Evolutionary conservation across 2,329 filamentous ascomycete species (phyloP).

Genomic region (Ascochyta clinopodiicola): DNA sequence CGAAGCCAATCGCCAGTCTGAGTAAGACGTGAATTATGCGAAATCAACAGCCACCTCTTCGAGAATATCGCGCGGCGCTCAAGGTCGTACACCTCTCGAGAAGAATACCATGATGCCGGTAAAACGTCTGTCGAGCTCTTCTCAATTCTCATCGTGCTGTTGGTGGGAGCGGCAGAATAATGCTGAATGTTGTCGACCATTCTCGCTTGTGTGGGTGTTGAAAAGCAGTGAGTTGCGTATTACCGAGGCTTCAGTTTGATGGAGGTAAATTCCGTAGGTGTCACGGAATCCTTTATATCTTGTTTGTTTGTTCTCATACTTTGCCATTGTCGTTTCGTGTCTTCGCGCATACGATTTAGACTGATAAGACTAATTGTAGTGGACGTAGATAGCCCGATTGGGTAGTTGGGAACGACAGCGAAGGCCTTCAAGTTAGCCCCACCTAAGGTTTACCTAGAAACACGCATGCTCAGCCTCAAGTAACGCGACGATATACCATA

Average conservation of each 20-base stretch:
- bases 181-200: neutral
- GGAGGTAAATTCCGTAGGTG: neutral
- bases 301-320: neutral
- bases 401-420: slow-evolving; percentile 7
- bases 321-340: neutral
- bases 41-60: slow-evolving; percentile 44
- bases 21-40: slow-evolving; percentile 34
- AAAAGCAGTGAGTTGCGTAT: neutral
- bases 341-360: neutral
- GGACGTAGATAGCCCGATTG: neutral
- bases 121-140: neutral
- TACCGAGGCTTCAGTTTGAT: neutral
- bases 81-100: slow-evolving; percentile 51
- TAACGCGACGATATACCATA: neutral
- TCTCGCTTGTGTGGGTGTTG: neutral
- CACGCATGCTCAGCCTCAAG: neutral
- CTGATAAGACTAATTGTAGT: neutral
- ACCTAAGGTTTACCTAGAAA: neutral
- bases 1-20: slow-evolving; percentile 23
- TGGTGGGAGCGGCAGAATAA: neutral
- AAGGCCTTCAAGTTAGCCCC: neutral
- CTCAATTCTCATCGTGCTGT: neutral
- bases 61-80: slow-evolving; percentile 55
- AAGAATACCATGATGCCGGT: slow-evolving; percentile 53
- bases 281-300: neutral